Base-by-base conservation (phyloP, 2,329 filamentous ascomycete genomes). In the Fusarium sp. region DNA sequence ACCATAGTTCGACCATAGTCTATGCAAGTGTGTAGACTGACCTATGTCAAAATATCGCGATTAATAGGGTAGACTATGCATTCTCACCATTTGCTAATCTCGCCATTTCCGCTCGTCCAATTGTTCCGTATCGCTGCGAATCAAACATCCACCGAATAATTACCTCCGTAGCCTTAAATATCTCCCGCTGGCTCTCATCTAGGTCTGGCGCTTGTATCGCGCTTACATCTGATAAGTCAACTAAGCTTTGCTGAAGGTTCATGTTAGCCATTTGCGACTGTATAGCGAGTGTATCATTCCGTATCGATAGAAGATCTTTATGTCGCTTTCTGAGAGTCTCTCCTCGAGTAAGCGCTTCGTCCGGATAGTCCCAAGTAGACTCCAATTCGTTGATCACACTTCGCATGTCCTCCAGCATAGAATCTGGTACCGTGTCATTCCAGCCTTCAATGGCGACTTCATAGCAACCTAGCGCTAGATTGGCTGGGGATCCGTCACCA, bases 341-440 rank as follows among this genome's bases (percentile, higher is more conserved):
- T 20, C 50, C 39, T 3, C 50, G 27, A 7, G 17, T 20, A 11
- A 53, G 5, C 6, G 40, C 20, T 25, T 46, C 50, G 1, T 33
- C 27, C 11, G 40, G 50, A 46, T 46, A 46, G 39, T 46, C 20
- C 14, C 27, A 27, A 14, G 45, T 33, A 46, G 39, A 33, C 13
- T 53, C 50, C 5, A 53, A 2, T 17, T 53, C 50, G 30, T 53
- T 46, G 3, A 53, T 19, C 1, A 46, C 50, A 46, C 7, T 46
- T 1, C 17, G 13, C 50, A 53, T 53, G 0, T 53, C 50, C 7
- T 53, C 50, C 4, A 53, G 4, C 20, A 33, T 33, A 6, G 20
- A 0, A 19, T 35, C 50, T 1, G 40, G 39, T 0, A 46, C 50
- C 1, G 19, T 25, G 9, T 53, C 39, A 2, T n/a, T 46, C 50